Base-by-base conservation (phyloP, 2,329 filamentous ascomycete genomes). In the Ploettnerulaceae sp. region DNA sequence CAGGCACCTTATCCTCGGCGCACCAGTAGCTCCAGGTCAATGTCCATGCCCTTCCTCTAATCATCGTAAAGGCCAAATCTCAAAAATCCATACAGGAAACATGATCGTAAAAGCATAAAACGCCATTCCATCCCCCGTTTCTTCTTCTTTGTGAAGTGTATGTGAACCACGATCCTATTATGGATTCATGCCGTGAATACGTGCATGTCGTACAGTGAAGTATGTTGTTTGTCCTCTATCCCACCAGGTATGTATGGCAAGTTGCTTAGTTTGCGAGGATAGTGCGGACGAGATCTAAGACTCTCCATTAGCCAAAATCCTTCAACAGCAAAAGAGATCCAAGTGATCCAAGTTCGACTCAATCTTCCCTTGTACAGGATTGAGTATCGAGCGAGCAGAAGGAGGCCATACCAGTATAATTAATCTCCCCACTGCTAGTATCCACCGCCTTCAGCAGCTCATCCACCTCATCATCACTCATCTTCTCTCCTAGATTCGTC, bases 381-480 rank as follows among this genome's bases (percentile, higher is more conserved):
- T n/a, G n/a, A n/a, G n/a, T n/a, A n/a, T 24, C 20, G 12, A 38
- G 51, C 14, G 3, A 6, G 12, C 4, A 40, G n/a, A 9, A 18
- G 20, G 3, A 26, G 21, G 40, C 67, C 82, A 55, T 75, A 93
- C 89, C 89, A 57, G 86, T 90, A 70, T 98, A 98, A 75, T 97
- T 95, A 69, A 98, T 88, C 78, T 97, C 90, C 59, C 91, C 90
- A 46, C 85, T 91, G 71, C 85, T 93, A 52, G 90, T 95, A 67
- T 98, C 93, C 56, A 97, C 91, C 0, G 90, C 89, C 82, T 97
- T 98, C 68, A 98, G 82, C 65, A 98, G 78, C 77, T 98, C 93
- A 68, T 97, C 91, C 38, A 98, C 93, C 76, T 98, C 93, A 55
- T 97, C 93, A 62, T 98, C 91, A 52, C 86, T 88, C 89, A 98